Percentiles rank a stretch among this genome's conserved stretches.
Evolutionary conservation across 352 stramenopile species (phyloP).

Genomic region (Globisporangium cederbergense): DNA sequence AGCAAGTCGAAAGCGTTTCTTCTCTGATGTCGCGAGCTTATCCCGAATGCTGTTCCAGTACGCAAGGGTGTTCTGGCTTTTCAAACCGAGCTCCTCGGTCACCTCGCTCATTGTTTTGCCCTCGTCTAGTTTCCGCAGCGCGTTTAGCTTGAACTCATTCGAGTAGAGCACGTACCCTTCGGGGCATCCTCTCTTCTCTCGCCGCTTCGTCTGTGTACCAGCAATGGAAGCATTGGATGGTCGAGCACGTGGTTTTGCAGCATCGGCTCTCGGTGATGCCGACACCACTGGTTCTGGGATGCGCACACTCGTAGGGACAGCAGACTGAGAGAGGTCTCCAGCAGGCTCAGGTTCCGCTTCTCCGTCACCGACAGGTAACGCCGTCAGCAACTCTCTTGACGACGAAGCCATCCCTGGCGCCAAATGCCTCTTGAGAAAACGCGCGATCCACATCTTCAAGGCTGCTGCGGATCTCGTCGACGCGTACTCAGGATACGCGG

Average conservation of each 20-base stretch:
- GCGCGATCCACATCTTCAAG: slow-evolving; percentile 57
- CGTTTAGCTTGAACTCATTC: slow-evolving; percentile 80
- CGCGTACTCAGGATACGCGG: slow-evolving; percentile 53
- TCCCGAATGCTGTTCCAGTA: slow-evolving; percentile 81
- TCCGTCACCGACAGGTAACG: slow-evolving; percentile 7
- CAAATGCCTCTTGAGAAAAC: slow-evolving; percentile 68
- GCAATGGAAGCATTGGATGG: not conserved
- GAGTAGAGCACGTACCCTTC: slow-evolving; percentile 70
- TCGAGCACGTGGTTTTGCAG: not conserved
- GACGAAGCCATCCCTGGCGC: slow-evolving; percentile 6
- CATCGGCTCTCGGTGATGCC: not conserved
- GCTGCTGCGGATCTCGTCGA: slow-evolving; percentile 47
- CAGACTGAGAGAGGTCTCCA: not conserved
- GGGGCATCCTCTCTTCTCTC: slow-evolving; percentile 43
- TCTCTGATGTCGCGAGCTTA: slow-evolving; percentile 64
- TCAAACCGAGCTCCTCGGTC: slow-evolving; percentile 57
- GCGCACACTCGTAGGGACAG: not conserved
- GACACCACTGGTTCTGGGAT: not conserved
- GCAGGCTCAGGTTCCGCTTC: slow-evolving; percentile 16
- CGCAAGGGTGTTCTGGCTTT: slow-evolving; percentile 62
- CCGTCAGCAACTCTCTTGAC: slow-evolving; percentile 3
- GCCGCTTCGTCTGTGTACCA: slow-evolving; percentile 20
- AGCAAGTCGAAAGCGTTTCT: slow-evolving; percentile 69
- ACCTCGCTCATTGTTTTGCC: slow-evolving; percentile 62
- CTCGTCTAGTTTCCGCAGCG: slow-evolving; percentile 62